These are phyloP conservation scores for Termitomyces sp. DNA, from an alignment of 768 basidiomycete species.

Conservation along the genomic window DNA sequence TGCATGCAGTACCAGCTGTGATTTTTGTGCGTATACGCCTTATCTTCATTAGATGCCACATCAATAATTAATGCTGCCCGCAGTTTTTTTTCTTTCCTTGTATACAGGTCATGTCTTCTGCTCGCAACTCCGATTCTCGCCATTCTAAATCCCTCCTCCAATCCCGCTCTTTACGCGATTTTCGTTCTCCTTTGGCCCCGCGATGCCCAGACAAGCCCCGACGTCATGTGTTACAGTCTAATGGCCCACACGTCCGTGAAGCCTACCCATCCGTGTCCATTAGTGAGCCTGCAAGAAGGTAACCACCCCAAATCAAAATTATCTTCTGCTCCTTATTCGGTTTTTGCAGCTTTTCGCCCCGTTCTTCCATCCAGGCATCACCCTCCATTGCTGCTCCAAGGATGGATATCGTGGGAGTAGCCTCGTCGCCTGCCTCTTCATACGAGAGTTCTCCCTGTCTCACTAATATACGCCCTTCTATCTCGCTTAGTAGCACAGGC, in stretches of 20 bases:
- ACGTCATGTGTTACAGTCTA: conserved; percentile 5
- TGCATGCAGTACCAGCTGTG: conserved; percentile 7
- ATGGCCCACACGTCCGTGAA: background rate
- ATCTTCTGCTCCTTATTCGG: background rate
- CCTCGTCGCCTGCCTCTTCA: conserved; percentile 1
- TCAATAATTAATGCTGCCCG: background rate
- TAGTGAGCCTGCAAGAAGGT: conserved; percentile 6
- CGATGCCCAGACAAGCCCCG: conserved; percentile 9
- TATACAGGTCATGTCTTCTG: conserved; percentile 15
- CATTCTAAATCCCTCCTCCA: conserved; percentile 8
- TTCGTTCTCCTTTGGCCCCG: conserved; percentile 6
- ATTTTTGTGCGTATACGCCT: conserved; percentile 1
- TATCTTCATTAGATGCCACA: background rate
- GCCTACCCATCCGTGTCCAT: background rate
- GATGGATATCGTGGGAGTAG: background rate
- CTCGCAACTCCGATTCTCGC: conserved; percentile 6
- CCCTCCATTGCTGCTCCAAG: conserved; percentile 8
- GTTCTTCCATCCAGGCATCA: conserved; percentile 1
- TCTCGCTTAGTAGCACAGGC: background rate
- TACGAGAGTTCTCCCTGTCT: background rate
- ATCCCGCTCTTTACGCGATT: conserved; percentile 14
- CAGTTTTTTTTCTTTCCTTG: conserved; percentile 5
- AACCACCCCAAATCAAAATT: background rate
- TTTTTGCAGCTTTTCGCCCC: conserved; percentile 2
- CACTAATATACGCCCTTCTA: background rate